These are phyloP conservation scores for Astrephomene gubernaculifera DNA, from an alignment of 139 green algal species.

Conservation along the genomic window DNA sequence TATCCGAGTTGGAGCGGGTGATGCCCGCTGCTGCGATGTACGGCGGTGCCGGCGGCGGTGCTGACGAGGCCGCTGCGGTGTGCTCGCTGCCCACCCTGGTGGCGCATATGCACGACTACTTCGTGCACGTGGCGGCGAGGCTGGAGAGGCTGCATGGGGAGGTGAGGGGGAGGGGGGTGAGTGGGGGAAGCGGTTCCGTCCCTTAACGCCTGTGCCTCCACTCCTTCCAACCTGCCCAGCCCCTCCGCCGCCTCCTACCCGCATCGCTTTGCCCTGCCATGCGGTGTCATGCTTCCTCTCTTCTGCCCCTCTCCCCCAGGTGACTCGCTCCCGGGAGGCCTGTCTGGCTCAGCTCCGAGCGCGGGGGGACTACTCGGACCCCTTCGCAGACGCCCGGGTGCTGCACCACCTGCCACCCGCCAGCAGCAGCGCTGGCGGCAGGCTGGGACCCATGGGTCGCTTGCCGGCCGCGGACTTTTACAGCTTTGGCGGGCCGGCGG, in stretches of 20 bases:
- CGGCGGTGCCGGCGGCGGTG: neutral
- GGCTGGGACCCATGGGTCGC: neutral
- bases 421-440: neutral
- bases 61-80: constrained; percentile 2
- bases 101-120: constrained; percentile 62
- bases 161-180: too few species aligned
- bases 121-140: constrained; percentile 61
- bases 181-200: too few species aligned
- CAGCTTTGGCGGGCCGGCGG: constrained; percentile 14
- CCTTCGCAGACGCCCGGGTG: constrained; percentile 37
- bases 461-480: neutral
- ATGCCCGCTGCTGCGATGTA: constrained; percentile 22
- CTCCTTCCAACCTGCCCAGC: neutral
- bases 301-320: neutral
- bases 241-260: neutral
- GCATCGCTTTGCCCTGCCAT: too few species aligned
- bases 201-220: too few species aligned
- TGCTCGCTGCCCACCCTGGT: constrained; percentile 51
- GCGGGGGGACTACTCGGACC: constrained; percentile 43
- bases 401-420: constrained; percentile 16
- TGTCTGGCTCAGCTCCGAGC: constrained; percentile 37
- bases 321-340: constrained; percentile 14
- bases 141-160: constrained; percentile 57
- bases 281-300: neutral
- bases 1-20: constrained; percentile 54